Base-by-base conservation (phyloP, 768 basidiomycete genomes). In the Rhodotorula taiwanensis region DNA sequence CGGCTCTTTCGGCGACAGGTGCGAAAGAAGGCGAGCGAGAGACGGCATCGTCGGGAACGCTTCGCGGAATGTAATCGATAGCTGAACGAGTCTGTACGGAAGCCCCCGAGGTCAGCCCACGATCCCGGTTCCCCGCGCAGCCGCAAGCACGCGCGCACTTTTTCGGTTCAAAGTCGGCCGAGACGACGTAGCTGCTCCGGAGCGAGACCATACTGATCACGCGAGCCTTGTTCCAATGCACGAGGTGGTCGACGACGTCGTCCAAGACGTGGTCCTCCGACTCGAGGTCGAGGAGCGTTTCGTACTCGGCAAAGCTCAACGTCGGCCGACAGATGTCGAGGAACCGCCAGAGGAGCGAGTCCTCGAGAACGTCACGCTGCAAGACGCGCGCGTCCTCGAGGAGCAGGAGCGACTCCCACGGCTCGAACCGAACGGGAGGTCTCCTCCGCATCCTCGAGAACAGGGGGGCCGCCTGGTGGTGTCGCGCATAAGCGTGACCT, bases 341-440 rank as follows among this genome's bases (percentile, higher is more conserved):
- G 72, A 91, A 90, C 65, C 67, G 71, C 66, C 48, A 74, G 60
- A 62, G 72, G 33, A 48, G 67, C 58, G 66, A 62, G 6, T 70
- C 67, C 64, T 76, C 74, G 34, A 73, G 69, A 53, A 75, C 71
- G 55, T 82, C 83, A 55, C 87, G 77, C 36, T 91, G 76, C 25
- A 86, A 83, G 71, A 88, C 85, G 1, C 74, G 64, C 31, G 72
- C 65, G 25, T 82, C 77, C 55, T 89, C 86, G 21, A 94, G 73
- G 21, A 91, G 80, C 10, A 98, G 76, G 21, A 98, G 74, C 27
- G 89, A 87, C 73, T 95, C 95, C 94, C 94, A 98, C 9, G 94
- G 93, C 21, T 83, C 80, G 28, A 97, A 80, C 23, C 44, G 54
- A 14, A 64, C 63, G 10, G 50, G 43, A 4, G 67, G 62, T 2